Evolutionary conservation across 2,329 filamentous ascomycete species (phyloP).

Genomic region (Xylariaceae sp.): DNA sequence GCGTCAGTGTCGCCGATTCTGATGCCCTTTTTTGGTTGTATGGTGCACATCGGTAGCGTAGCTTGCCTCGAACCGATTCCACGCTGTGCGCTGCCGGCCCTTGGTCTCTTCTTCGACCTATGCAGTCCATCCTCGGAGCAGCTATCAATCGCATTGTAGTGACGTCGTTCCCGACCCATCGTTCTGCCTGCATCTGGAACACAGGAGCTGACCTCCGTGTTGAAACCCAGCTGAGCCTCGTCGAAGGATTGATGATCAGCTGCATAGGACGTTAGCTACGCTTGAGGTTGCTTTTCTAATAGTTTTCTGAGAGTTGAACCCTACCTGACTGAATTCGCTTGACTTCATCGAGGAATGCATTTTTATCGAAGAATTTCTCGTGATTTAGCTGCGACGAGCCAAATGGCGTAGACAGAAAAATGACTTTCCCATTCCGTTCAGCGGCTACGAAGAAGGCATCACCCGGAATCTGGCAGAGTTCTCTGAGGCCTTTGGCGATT

Average conservation of each 20-base stretch:
- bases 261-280: slow-evolving; percentile 1
- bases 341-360: slow-evolving; percentile 38
- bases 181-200: slow-evolving; percentile 14
- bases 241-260: slow-evolving; percentile 10
- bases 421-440: slow-evolving; percentile 42
- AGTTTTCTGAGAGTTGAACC: slow-evolving; percentile 3
- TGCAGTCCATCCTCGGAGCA: slow-evolving; percentile 30
- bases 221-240: slow-evolving; percentile 18
- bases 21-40: slow-evolving; percentile 40
- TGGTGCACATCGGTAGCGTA: slow-evolving; percentile 36
- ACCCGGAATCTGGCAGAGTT: slow-evolving; percentile 48
- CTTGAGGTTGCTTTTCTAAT: neutral
- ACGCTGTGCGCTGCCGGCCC: slow-evolving; percentile 1
- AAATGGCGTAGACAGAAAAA: slow-evolving; percentile 34
- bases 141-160: neutral
- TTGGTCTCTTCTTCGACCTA: slow-evolving; percentile 36
- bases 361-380: slow-evolving; percentile 43
- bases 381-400: slow-evolving; percentile 25
- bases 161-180: slow-evolving; percentile 13
- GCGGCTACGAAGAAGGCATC: slow-evolving; percentile 50
- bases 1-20: slow-evolving; percentile 49
- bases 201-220: slow-evolving; percentile 12
- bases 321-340: slow-evolving; percentile 38
- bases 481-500: slow-evolving; percentile 47
- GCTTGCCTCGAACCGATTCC: slow-evolving; percentile 36